Evolutionary conservation across 2,329 filamentous ascomycete genomes (phyloP).

Genomic region (Aspergillus sp.): DNA sequence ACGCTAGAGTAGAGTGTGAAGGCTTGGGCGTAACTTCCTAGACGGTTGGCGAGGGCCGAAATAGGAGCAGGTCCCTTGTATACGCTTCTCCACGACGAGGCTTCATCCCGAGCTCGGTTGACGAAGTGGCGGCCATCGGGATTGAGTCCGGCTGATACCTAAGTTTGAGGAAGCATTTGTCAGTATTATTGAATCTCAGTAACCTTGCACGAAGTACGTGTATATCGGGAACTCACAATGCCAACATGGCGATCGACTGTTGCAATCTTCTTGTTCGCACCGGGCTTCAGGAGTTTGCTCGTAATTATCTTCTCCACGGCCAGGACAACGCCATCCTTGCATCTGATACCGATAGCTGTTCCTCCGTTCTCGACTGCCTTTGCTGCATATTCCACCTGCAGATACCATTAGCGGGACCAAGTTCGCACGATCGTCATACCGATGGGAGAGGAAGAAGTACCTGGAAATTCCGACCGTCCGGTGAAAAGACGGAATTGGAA

Average conservation of each 20-base stretch:
- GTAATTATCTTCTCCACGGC: constrained; percentile 94
- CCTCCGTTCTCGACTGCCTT: constrained; percentile 98
- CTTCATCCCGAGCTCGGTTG: constrained; percentile 88
- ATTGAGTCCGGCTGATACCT: constrained; percentile 91
- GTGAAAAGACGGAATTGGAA: constrained; percentile 98
- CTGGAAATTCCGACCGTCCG: constrained; percentile 97
- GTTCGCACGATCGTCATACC: not conserved
- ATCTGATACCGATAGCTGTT: constrained; percentile 90
- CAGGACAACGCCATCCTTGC: constrained; percentile 93
- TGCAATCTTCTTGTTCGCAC: constrained; percentile 94
- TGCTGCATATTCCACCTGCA: constrained; percentile 80
- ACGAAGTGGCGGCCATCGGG: constrained; percentile 94
- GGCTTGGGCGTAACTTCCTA: constrained; percentile 93
- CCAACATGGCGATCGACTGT: constrained; percentile 90
- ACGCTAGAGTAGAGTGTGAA: constrained; percentile 97
- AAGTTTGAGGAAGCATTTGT: constrained; percentile 1
- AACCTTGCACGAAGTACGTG: not conserved
- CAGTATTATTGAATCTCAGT: constrained; percentile 1
- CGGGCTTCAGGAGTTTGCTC: constrained; percentile 90
- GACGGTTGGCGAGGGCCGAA: constrained; percentile 77
- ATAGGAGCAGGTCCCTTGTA: constrained; percentile 94
- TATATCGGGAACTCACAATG: constrained; percentile 56
- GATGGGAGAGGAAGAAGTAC: constrained; percentile 37
- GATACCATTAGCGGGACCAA: constrained; percentile 9
- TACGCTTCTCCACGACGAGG: constrained; percentile 77